Conservation (phyloP, 176 grass and related monocot species). For the Triticum timopheevii region DNA sequence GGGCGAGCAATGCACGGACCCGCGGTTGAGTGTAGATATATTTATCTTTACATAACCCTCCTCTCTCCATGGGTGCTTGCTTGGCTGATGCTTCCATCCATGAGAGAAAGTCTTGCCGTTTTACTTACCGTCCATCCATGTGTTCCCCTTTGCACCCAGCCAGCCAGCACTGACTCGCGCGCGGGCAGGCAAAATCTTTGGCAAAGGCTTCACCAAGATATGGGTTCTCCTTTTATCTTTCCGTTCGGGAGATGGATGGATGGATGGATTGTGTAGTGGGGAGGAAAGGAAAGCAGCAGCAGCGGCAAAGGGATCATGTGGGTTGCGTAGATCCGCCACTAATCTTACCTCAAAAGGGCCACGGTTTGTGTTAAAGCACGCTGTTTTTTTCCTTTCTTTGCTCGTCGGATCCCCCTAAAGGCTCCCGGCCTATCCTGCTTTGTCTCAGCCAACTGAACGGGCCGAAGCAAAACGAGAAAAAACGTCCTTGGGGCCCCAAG, state of each 20-base stretch:
- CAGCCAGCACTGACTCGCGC: conserved; percentile 27
- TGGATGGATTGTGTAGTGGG: conserved; percentile 31
- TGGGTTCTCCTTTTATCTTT: conserved; percentile 30
- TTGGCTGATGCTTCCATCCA: conserved; percentile 31
- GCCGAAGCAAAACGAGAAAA: neutral
- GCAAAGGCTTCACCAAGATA: conserved; percentile 37
- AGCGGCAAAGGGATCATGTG: conserved; percentile 51
- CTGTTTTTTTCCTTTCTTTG: conserved; percentile 38
- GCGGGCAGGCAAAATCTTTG: conserved; percentile 19
- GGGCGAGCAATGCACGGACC: neutral
- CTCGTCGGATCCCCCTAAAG: conserved; percentile 33
- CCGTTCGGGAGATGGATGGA: neutral
- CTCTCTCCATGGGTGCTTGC: neutral
- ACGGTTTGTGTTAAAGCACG: conserved; percentile 37
- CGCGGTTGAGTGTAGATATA: conserved; percentile 22
- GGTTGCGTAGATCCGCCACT: conserved; percentile 82
- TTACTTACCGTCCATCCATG: neutral
- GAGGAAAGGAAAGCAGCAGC: neutral
- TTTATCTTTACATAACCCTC: neutral
- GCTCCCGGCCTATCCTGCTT: neutral
- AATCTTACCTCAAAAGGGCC: conserved; percentile 69
- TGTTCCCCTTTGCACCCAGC: conserved; percentile 36
- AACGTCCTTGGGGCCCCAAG: conserved; percentile 18
- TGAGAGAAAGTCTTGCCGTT: neutral
- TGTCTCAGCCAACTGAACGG: conserved; percentile 21